phyloP scores from a whole-genome alignment of 2,329 filamentous ascomycete genomes.

The Fusarium hostae region DNA sequence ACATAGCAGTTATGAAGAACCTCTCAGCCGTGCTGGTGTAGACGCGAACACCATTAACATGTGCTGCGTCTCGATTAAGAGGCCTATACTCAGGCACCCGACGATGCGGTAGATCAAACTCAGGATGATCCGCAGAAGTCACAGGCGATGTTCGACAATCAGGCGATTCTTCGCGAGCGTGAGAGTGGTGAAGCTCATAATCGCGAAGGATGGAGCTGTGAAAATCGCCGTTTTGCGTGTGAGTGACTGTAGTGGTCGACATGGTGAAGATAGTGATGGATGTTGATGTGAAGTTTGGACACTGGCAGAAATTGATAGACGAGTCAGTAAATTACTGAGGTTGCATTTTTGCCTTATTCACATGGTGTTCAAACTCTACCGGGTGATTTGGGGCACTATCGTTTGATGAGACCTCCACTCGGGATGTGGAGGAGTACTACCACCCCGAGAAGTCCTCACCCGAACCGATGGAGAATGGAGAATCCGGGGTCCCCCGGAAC shows the following conservation, averaged over 20 bases:
- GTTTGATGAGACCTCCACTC: conserved; percentile 16
- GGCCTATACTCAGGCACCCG: conserved; percentile 25
- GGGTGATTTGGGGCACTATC: background rate
- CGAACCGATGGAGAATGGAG: conserved; percentile 7
- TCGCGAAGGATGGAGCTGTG: conserved; percentile 17
- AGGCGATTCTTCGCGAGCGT: background rate
- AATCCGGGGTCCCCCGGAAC: conserved; percentile 14
- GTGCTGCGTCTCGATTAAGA: conserved; percentile 2
- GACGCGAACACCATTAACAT: conserved; percentile 9
- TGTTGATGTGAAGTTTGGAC: background rate
- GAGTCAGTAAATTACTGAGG: background rate
- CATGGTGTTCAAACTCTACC: background rate
- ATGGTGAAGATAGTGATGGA: background rate
- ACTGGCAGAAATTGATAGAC: background rate
- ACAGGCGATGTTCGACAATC: background rate
- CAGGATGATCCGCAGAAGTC: background rate
- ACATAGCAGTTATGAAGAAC: conserved; percentile 24
- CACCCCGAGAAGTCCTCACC: background rate
- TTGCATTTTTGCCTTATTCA: background rate
- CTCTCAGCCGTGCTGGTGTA: conserved; percentile 15
- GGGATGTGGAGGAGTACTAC: conserved; percentile 26
- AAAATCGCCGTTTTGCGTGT: conserved; percentile 6
- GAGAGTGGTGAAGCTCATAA: conserved; percentile 31
- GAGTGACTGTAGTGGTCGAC: conserved; percentile 21
- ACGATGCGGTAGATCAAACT: conserved; percentile 19